Evolutionary conservation across 306 rosid genomes (phyloP).

Genomic region (Quillaja saponaria): DNA sequence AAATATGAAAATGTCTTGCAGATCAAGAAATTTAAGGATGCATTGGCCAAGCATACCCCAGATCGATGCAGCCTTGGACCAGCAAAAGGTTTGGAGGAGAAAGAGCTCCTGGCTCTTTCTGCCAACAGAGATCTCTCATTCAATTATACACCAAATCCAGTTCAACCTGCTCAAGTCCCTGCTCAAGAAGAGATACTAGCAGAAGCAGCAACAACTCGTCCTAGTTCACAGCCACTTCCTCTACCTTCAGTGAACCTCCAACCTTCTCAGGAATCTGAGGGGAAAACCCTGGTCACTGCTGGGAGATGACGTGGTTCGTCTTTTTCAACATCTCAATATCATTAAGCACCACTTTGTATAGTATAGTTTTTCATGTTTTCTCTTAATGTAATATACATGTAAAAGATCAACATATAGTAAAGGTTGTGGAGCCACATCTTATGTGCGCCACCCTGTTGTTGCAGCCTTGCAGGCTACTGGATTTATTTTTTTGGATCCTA

Average conservation of each 20-base stretch:
- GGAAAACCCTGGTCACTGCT: constrained; percentile 42
- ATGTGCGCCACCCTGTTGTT: constrained; percentile 22
- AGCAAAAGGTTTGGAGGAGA: constrained; percentile 86
- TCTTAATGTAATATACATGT: constrained; percentile 22
- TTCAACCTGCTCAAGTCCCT: constrained; percentile 34
- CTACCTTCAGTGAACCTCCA: constrained; percentile 30
- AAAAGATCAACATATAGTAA: constrained; percentile 26
- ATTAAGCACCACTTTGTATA: constrained; percentile 39
- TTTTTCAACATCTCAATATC: constrained; percentile 9
- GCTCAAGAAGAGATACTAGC: constrained; percentile 26
- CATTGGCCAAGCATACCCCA: constrained; percentile 79
- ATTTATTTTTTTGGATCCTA: constrained; percentile 49
- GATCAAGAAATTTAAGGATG: constrained; percentile 93
- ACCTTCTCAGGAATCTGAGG: constrained; percentile 38
- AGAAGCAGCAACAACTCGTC: constrained; percentile 22
- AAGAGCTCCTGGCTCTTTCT: constrained; percentile 79
- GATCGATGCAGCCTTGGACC: constrained; percentile 87
- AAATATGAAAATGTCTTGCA: constrained; percentile 33
- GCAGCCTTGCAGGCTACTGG: constrained; percentile 48
- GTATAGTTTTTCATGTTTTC: constrained; percentile 27
- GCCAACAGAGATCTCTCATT: constrained; percentile 69
- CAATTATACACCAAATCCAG: constrained; percentile 60
- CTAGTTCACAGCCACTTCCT: constrained; percentile 29
- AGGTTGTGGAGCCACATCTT: constrained; percentile 28
- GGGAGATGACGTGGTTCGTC: constrained; percentile 46